phyloP scores from a whole-genome alignment of 768 basidiomycete genomes.

The Russula ochroleuca region DNA sequence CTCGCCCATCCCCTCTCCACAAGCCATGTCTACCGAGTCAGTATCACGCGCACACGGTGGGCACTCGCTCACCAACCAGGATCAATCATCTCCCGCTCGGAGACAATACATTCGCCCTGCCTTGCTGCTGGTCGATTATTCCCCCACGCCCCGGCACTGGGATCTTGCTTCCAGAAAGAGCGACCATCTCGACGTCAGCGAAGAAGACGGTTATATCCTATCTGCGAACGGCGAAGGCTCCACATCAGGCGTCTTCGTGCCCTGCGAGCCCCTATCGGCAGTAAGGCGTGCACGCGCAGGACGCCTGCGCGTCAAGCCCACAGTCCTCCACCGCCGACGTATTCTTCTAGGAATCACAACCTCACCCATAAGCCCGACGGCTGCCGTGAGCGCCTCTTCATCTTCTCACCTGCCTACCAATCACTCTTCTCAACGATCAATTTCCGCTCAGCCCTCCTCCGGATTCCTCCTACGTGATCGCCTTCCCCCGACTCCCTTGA shows the following conservation, averaged over 20 bases:
- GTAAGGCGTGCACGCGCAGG: constrained; percentile 5
- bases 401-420: background rate
- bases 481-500: constrained; percentile 18
- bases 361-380: constrained; percentile 11
- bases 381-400: background rate
- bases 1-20: background rate
- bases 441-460: constrained; percentile 4
- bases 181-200: constrained; percentile 20
- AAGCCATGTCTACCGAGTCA: background rate
- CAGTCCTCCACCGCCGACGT: constrained; percentile 17
- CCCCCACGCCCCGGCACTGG: constrained; percentile 11
- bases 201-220: constrained; percentile 26
- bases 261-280: constrained; percentile 17
- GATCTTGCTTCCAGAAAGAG: background rate
- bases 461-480: constrained; percentile 15
- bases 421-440: background rate
- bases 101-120: constrained; percentile 11
- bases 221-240: constrained; percentile 23
- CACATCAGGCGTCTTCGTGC: constrained; percentile 6
- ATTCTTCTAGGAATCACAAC: constrained; percentile 2
- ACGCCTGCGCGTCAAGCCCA: constrained; percentile 21
- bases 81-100: background rate
- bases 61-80: background rate
- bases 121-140: constrained; percentile 6
- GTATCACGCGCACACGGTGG: background rate